Evolutionary conservation across 208 protist genomes (phyloP).

Genomic region (Plasmodiophora brassicae): DNA sequence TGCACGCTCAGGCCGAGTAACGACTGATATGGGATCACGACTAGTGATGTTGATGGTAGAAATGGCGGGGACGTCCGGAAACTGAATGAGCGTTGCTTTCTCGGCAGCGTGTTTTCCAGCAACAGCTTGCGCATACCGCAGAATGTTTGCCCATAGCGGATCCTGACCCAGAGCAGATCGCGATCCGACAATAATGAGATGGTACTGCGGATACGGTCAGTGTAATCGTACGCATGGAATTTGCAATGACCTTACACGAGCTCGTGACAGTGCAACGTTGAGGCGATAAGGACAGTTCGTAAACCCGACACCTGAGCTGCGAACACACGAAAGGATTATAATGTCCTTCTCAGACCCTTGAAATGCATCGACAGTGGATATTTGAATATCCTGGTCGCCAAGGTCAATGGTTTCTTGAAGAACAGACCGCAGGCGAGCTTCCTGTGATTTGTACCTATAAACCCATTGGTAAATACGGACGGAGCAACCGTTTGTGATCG

Average conservation of each 20-base stretch:
- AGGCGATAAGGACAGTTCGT: slow-evolving; percentile 20
- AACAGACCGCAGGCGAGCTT: background rate
- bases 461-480: background rate
- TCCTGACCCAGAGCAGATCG: background rate
- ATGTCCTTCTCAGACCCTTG: slow-evolving; percentile 29
- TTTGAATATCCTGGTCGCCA: background rate
- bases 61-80: too few relatives aligned
- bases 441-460: background rate
- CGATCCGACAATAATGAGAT: background rate
- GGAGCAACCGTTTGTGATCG: background rate
- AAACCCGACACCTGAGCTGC: background rate
- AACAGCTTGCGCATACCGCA: too few relatives aligned
- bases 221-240: background rate
- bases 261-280: background rate
- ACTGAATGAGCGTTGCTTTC: too few relatives aligned
- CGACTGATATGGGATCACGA: too few relatives aligned
- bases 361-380: slow-evolving; percentile 1
- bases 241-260: background rate
- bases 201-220: background rate
- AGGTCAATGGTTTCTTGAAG: background rate
- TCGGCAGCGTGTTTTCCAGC: too few relatives aligned
- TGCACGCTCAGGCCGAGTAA: too few relatives aligned
- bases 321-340: background rate
- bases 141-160: too few relatives aligned
- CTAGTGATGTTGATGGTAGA: too few relatives aligned